These are phyloP conservation scores for Coemansia sp. DNA, from an alignment of 192 early-diverging fungal species.

Conservation along the genomic window DNA sequence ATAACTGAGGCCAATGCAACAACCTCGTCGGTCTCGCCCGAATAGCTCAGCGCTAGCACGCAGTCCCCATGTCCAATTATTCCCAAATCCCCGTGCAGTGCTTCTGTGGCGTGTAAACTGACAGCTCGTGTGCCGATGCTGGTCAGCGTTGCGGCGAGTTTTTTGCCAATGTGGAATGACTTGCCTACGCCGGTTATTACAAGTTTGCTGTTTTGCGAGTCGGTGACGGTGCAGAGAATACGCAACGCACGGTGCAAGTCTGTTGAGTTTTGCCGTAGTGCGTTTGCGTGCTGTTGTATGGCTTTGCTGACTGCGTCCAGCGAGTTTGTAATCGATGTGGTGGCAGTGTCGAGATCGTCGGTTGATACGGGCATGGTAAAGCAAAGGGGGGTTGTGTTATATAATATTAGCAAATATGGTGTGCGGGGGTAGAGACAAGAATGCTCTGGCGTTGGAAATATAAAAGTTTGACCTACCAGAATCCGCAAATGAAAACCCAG, in stretches of 20 bases:
- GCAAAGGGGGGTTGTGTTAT: too few relatives aligned
- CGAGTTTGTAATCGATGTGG: conserved; percentile 12
- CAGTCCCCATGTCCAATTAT: conserved; percentile 25
- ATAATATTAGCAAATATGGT: not conserved
- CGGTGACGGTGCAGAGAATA: conserved; percentile 10
- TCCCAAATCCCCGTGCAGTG: conserved; percentile 43
- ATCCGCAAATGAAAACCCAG: too few relatives aligned
- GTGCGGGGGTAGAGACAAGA: not conserved
- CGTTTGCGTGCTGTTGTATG: conserved; percentile 26
- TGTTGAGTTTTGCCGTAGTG: conserved; percentile 6
- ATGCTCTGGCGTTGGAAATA: not conserved
- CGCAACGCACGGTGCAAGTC: conserved; percentile 18
- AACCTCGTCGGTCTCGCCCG: conserved; percentile 37
- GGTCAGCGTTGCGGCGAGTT: conserved; percentile 42
- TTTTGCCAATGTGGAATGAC: conserved; percentile 35
- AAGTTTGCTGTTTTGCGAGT: conserved; percentile 12
- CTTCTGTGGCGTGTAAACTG: conserved; percentile 41
- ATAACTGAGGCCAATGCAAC: conserved; percentile 10
- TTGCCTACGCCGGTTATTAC: conserved; percentile 47
- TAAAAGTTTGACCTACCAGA: not conserved
- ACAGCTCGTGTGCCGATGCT: conserved; percentile 35
- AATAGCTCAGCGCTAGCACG: conserved; percentile 41
- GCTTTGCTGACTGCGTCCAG: conserved; percentile 21
- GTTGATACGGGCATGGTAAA: not conserved
- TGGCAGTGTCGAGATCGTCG: conserved; percentile 8